Conservation (phyloP, 352 stramenopile genomes). For the Phytopythium oedochilum region DNA sequence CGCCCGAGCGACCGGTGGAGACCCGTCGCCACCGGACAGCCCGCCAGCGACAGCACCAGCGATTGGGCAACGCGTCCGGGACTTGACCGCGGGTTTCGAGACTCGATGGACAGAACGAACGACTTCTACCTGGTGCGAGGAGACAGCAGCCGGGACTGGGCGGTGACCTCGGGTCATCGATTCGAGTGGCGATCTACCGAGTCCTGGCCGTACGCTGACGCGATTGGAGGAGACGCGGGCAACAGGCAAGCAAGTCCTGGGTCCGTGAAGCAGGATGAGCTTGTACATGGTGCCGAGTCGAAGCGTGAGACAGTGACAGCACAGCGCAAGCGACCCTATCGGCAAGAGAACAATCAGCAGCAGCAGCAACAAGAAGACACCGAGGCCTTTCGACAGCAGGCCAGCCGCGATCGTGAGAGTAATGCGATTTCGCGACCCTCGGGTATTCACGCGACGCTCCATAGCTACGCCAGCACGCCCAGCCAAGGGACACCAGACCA, state of each 20-base stretch:
- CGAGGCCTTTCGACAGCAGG: neutral
- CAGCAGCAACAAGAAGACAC: neutral
- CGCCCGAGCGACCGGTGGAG: neutral
- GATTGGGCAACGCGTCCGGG: no score
- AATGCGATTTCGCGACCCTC: neutral
- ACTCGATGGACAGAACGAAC: neutral
- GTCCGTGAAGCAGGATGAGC: neutral
- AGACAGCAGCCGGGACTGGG: neutral
- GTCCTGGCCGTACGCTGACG: neutral
- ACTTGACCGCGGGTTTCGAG: neutral
- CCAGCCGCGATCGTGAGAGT: neutral
- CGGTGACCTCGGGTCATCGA: neutral
- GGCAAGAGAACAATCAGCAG: neutral
- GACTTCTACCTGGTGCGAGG: neutral
- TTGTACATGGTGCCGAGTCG: neutral
- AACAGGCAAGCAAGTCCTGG: neutral
- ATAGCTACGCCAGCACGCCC: neutral
- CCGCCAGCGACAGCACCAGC: neutral
- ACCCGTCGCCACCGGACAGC: neutral
- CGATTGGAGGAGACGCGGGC: neutral
- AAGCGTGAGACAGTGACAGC: neutral
- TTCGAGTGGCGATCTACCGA: neutral
- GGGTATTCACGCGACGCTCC: no score
- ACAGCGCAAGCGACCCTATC: neutral
- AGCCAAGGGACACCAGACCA: neutral